Conservation (phyloP, 176 grass and related monocot genomes). For the Calamus simplicifolius region DNA sequence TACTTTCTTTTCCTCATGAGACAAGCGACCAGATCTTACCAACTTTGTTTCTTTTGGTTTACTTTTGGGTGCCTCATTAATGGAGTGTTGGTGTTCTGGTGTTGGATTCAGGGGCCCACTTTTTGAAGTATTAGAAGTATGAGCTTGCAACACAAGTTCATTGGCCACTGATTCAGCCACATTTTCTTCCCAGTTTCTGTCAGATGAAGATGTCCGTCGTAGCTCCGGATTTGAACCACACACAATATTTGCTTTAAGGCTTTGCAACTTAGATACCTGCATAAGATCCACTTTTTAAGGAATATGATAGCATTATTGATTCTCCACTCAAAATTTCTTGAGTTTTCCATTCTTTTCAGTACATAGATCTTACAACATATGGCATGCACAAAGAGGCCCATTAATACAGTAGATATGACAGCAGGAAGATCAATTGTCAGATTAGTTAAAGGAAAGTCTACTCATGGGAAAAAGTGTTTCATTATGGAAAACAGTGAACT, state of each 20-base stretch:
- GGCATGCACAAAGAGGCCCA: no score
- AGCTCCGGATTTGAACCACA: conserved; percentile 84
- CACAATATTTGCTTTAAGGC: conserved; percentile 93
- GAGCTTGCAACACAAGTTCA: conserved; percentile 51
- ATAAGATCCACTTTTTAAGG: conserved; percentile 20
- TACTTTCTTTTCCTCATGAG: conserved; percentile 85
- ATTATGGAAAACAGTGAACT: no score
- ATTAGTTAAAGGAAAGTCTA: no score
- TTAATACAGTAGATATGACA: no score
- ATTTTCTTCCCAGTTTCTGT: conserved; percentile 68
- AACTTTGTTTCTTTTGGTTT: conserved; percentile 78
- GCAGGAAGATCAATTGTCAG: no score
- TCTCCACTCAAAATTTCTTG: no score
- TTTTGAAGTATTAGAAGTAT: conserved; percentile 56
- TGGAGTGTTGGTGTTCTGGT: conserved; percentile 38
- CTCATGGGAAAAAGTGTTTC: no score
- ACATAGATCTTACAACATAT: no score
- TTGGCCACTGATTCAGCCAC: conserved; percentile 37
- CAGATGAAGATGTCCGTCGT: conserved; percentile 68
- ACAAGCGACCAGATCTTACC: conserved; percentile 60
- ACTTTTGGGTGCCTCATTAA: conserved; percentile 45
- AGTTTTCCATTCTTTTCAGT: no score
- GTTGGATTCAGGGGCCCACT: conserved; percentile 40
- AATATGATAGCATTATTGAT: background rate
- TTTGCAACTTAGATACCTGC: conserved; percentile 90